Conservation (phyloP, 805 yeast genomes). For the Candida odintsovae region DNA sequence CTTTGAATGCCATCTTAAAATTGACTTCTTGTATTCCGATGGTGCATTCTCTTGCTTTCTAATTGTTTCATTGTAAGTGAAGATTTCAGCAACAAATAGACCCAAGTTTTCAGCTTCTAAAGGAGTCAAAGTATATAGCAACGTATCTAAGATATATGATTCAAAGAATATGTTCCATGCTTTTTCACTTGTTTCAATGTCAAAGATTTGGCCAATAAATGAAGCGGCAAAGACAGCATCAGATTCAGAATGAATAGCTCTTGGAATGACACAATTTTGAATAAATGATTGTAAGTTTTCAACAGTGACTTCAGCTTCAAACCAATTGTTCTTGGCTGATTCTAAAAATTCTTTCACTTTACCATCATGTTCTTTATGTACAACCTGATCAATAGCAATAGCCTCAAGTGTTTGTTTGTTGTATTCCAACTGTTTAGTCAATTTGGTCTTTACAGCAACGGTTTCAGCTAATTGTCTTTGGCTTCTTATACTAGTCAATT, state of each 20-base stretch:
- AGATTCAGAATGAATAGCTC: conserved; percentile 71
- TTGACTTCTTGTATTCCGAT: conserved; percentile 28
- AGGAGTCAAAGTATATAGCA: conserved; percentile 65
- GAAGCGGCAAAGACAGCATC: conserved; percentile 71
- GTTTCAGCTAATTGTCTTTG: conserved; percentile 11
- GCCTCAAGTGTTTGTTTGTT: conserved; percentile 7
- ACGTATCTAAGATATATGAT: conserved; percentile 43
- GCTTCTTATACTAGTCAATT: conserved; percentile 22
- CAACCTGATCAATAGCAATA: conserved; percentile 8
- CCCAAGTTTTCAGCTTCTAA: conserved; percentile 81
- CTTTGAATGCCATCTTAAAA: conserved; percentile 50
- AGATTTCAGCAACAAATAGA: conserved; percentile 54
- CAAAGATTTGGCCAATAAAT: conserved; percentile 51
- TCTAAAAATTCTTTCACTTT: conserved; percentile 21
- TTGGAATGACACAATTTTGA: conserved; percentile 65
- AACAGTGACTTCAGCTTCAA: conserved; percentile 18
- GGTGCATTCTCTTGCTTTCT: conserved; percentile 32
- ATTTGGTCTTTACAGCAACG: conserved; percentile 20
- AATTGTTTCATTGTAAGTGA: conserved; percentile 39
- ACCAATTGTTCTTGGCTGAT: conserved; percentile 36
- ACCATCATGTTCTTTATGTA: conserved; percentile 39
- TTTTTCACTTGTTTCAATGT: conserved; percentile 33
- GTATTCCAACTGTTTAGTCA: conserved; percentile 2
- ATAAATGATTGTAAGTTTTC: conserved; percentile 36
- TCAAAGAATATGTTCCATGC: conserved; percentile 43